Conservation (phyloP, 208 protist genomes). For the Herpetomonas samuelpessoai region DNA sequence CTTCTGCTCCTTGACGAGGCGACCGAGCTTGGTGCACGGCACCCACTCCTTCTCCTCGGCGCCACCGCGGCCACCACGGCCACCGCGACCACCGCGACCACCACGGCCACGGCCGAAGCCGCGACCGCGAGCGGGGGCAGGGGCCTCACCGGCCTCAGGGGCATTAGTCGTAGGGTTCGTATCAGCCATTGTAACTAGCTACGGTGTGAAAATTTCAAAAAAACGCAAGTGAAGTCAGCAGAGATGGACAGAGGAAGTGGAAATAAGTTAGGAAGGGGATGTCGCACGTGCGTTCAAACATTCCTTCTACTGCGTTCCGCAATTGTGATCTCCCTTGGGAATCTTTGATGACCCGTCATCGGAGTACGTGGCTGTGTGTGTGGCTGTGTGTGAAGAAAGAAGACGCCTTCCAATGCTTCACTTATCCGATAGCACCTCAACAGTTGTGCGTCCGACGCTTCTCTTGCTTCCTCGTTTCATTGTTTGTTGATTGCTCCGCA, state of each 20-base stretch:
- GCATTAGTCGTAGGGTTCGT: slow-evolving; percentile 51
- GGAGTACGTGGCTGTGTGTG: too few relatives aligned
- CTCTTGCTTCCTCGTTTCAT: too few relatives aligned
- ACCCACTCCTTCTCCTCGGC: slow-evolving; percentile 95
- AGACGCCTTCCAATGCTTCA: too few relatives aligned
- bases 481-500: too few relatives aligned
- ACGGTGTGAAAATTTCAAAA: slow-evolving; percentile 5
- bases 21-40: slow-evolving; percentile 99
- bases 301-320: slow-evolving; percentile 1
- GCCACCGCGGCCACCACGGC: slow-evolving; percentile 46
- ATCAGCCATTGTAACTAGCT: slow-evolving; percentile 70
- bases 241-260: slow-evolving; percentile 2
- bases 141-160: too few relatives aligned
- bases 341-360: too few relatives aligned
- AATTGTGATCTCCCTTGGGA: too few relatives aligned
- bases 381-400: too few relatives aligned
- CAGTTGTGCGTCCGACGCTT: too few relatives aligned
- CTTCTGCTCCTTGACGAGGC: slow-evolving; percentile 96
- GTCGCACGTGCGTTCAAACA: neutral
- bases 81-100: slow-evolving; percentile 41
- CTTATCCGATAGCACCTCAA: too few relatives aligned
- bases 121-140: slow-evolving; percentile 43
- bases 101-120: slow-evolving; percentile 68
- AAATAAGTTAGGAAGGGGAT: slow-evolving; percentile 1
- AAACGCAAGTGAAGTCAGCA: neutral